Conservation (phyloP, 2,329 filamentous ascomycete genomes). For the Stagonosporopsis tanaceti region DNA sequence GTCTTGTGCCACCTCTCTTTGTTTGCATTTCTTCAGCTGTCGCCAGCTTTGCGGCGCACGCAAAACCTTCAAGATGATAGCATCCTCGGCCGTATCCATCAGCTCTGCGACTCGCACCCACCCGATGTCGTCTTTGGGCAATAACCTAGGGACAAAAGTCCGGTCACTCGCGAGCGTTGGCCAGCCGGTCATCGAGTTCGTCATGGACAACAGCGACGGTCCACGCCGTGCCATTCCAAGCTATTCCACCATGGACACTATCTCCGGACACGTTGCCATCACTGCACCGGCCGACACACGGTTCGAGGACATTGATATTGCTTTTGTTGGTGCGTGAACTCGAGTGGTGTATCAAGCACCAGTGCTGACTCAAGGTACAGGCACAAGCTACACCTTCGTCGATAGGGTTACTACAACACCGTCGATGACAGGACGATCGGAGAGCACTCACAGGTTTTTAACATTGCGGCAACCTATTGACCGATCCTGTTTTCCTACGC, state of each 20-base stretch:
- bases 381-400: conserved; percentile 61
- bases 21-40: conserved; percentile 14
- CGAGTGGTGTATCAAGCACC: neutral
- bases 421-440: conserved; percentile 61
- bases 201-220: conserved; percentile 46
- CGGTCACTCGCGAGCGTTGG: conserved; percentile 43
- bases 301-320: conserved; percentile 67
- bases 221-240: conserved; percentile 49
- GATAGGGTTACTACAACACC: conserved; percentile 63
- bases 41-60: conserved; percentile 21
- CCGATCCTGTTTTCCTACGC: conserved; percentile 61
- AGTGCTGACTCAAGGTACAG: conserved; percentile 44
- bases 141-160: conserved; percentile 46
- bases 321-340: conserved; percentile 60
- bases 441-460: conserved; percentile 68
- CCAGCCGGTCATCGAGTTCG: conserved; percentile 55
- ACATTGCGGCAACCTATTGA: conserved; percentile 68
- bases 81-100: conserved; percentile 29
- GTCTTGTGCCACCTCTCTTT: conserved; percentile 21
- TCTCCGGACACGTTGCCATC: conserved; percentile 63
- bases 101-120: conserved; percentile 27
- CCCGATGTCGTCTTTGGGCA: conserved; percentile 42
- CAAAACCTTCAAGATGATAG: conserved; percentile 30
- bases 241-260: conserved; percentile 65
- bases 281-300: conserved; percentile 59